phyloP scores from a whole-genome alignment of 768 basidiomycete genomes.

The Phanerochaete carnosa region DNA sequence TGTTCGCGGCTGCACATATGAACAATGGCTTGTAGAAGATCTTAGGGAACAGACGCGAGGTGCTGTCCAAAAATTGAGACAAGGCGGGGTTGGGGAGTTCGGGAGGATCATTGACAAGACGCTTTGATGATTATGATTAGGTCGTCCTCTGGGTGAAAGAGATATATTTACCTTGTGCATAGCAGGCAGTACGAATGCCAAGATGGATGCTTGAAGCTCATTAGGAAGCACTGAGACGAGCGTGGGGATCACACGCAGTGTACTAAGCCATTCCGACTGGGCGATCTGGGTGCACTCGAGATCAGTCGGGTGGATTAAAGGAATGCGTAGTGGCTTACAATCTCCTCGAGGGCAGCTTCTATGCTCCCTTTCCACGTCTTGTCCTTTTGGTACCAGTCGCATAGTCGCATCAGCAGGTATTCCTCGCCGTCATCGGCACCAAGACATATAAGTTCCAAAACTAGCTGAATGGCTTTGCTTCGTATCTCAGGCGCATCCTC shows the following conservation, averaged over 20 bases:
- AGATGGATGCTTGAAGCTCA: slow-evolving; percentile 36
- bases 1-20: slow-evolving; percentile 60
- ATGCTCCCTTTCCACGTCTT: slow-evolving; percentile 40
- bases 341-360: slow-evolving; percentile 35
- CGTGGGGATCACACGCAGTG: slow-evolving; percentile 38
- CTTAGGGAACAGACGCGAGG: slow-evolving; percentile 54
- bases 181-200: not conserved
- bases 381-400: slow-evolving; percentile 38
- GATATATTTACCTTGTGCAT: slow-evolving; percentile 1
- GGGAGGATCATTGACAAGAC: slow-evolving; percentile 51
- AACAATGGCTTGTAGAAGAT: slow-evolving; percentile 74
- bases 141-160: slow-evolving; percentile 12
- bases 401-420: slow-evolving; percentile 18
- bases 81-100: slow-evolving; percentile 43
- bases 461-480: slow-evolving; percentile 37
- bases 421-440: slow-evolving; percentile 11
- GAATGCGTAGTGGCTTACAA: slow-evolving; percentile 32
- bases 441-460: slow-evolving; percentile 38
- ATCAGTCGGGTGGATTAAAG: not conserved
- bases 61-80: slow-evolving; percentile 45
- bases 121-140: slow-evolving; percentile 32
- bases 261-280: slow-evolving; percentile 39
- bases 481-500: slow-evolving; percentile 32
- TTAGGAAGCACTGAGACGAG: slow-evolving; percentile 45
- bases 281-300: slow-evolving; percentile 27